Evolutionary conservation across 192 early-diverging fungal genomes (phyloP), one percentile per base, ranked within the genome.

Genomic region (Pilaira anomala): DNA sequence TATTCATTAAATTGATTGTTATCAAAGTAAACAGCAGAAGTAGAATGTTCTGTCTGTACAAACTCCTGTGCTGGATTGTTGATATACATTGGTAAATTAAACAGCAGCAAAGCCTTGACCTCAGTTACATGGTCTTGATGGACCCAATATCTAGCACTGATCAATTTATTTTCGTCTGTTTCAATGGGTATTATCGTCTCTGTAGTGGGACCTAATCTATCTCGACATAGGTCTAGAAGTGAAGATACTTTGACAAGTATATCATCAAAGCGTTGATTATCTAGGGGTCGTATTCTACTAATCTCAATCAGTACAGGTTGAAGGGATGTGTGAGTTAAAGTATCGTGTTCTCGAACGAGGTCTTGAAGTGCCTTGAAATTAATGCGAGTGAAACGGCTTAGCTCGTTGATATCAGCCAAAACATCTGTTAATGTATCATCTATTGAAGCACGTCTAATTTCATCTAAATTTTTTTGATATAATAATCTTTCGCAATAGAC

Each of bases 121-220:
- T 96, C 94, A 67, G 89, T 92, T 45, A 97, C 88, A 73, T 96
- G 92, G 70, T 96, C 91, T 1, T 89, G 91, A 70, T 96, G 93
- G 2, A 98, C 91, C 95, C 94, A 97, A 77, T 93, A 98, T 73
- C 95, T 96, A 64, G 84, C 87, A 12, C 92, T 92, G 60, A 86
- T 82, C 36, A 93, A 81, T n/a, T 93, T 87, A 78, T 93, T 87
- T 13, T 58, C 53, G 30, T 58, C 55, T 36, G 42, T 51, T 26
- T 59, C 52, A 2, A 39, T 30, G 16, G 54, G 61, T 1, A 54
- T 53, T 9, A 61, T 45, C 13, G 67, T 36, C 29, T 63, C 58
- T 30, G 54, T 61, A 3, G 60, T 63, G 11, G 54, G 51, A 13
- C 36, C 42, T 30, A 54, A 26, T 12, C 67, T 61, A 33, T 56